A percentile compares a stretch with the other conserved stretches of the same genome.
phyloP scores from a whole-genome alignment of 345 rosid species.

The Eutrema heterophyllum region DNA sequence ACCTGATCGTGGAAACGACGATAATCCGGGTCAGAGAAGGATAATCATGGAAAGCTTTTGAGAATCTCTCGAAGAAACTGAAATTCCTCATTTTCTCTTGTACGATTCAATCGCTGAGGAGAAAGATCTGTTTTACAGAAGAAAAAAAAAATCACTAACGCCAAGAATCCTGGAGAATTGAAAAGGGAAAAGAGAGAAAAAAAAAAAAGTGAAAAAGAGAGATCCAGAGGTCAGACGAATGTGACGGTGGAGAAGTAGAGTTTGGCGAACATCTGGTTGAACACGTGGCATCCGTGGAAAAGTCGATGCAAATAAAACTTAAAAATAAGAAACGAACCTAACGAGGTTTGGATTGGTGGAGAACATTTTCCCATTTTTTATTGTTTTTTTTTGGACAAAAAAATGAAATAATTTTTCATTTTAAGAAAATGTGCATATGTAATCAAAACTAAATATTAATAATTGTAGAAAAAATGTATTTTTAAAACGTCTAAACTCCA shows the following conservation, averaged over 20 bases:
- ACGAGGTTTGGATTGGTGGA: conserved; percentile 19
- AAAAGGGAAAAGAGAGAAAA: neutral
- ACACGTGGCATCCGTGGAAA: conserved; percentile 15
- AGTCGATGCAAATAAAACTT: neutral
- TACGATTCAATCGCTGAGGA: neutral
- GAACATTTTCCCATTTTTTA: neutral
- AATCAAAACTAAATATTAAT: too few relatives aligned
- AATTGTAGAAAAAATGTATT: too few relatives aligned
- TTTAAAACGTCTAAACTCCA: too few relatives aligned
- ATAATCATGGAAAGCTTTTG: conserved; percentile 59
- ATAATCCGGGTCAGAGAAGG: conserved; percentile 65
- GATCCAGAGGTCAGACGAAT: neutral
- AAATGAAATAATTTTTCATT: too few relatives aligned
- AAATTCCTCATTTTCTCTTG: conserved; percentile 50
- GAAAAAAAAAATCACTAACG: neutral
- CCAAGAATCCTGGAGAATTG: conserved; percentile 30
- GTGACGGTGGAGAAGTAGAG: conserved; percentile 20
- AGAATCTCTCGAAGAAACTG: conserved; percentile 49
- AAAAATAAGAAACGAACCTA: neutral
- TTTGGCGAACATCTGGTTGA: conserved; percentile 4
- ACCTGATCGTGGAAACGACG: conserved; percentile 83
- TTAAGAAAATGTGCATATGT: too few relatives aligned
- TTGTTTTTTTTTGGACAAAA: too few relatives aligned
- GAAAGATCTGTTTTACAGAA: conserved; percentile 14
- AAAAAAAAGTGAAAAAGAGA: neutral